A percentile compares a stretch with the other conserved stretches of the same genome.
phyloP scores from a whole-genome alignment of 2,329 filamentous ascomycete genomes.

The Cryphonectria nitschkei region DNA sequence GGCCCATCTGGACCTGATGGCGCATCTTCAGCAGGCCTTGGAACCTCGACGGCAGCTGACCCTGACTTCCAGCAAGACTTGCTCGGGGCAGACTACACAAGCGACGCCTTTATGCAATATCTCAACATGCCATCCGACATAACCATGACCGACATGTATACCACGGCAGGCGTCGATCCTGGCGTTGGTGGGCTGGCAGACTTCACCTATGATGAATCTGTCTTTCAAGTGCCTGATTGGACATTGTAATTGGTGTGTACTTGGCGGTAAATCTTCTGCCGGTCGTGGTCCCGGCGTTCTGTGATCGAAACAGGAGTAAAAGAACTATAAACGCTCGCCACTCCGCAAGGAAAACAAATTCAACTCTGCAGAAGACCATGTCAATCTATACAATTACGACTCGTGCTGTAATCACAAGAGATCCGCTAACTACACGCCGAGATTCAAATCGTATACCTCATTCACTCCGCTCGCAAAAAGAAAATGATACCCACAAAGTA shows the following conservation, averaged over 20 bases:
- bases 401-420: too few species aligned
- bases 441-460: too few species aligned
- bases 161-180: neutral
- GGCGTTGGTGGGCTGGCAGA: neutral
- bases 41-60: neutral
- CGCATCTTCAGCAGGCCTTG: neutral
- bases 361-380: too few species aligned
- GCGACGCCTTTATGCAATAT: slow-evolving; percentile 5
- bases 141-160: neutral
- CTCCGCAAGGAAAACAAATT: too few species aligned
- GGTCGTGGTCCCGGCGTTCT: neutral
- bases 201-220: neutral
- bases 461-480: too few species aligned
- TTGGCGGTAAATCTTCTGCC: neutral
- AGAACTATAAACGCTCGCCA: too few species aligned
- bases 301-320: neutral
- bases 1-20: too few species aligned
- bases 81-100: neutral
- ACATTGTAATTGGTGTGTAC: neutral
- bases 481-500: too few species aligned
- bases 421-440: too few species aligned
- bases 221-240: neutral
- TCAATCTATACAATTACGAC: too few species aligned
- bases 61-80: neutral
- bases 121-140: neutral